Evolutionary conservation across 208 protist genomes (phyloP).

Genomic region (Trypanosoma scelopori): DNA sequence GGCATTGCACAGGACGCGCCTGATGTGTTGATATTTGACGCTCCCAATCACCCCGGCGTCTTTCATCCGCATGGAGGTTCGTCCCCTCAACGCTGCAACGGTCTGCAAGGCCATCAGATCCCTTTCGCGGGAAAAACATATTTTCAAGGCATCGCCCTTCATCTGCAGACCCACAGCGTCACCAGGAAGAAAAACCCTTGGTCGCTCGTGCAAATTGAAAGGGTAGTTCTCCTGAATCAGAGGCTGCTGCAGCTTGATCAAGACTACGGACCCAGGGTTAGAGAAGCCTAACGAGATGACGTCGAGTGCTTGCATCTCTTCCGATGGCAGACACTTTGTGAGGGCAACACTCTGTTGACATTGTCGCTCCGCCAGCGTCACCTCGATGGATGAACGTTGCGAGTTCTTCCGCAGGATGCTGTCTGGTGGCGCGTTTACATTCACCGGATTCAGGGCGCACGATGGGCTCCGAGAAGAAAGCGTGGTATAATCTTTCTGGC

Average conservation of each 20-base stretch:
- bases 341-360: not conserved
- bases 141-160: conserved; percentile 1
- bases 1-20: not conserved
- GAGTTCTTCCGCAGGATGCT: not conserved
- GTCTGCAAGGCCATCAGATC: conserved; percentile 1
- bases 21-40: conserved; percentile 17
- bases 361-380: not conserved
- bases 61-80: not conserved
- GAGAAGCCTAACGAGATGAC: conserved; percentile 12
- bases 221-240: conserved; percentile 5
- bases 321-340: not conserved
- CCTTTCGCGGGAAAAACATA: conserved; percentile 13
- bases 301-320: conserved; percentile 15
- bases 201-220: conserved; percentile 25
- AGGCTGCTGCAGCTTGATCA: conserved; percentile 14
- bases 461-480: not conserved
- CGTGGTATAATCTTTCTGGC: not conserved
- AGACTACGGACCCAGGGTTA: conserved; percentile 11
- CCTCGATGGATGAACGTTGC: not conserved
- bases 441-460: not conserved
- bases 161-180: conserved; percentile 23
- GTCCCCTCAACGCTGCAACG: not conserved
- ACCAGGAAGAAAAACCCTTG: conserved; percentile 23
- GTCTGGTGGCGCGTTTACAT: not conserved
- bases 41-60: conserved; percentile 10